Evolutionary conservation across 495 filamentous ascomycete species (phyloP).

Genomic region (Aspergillus bertholletiae): DNA sequence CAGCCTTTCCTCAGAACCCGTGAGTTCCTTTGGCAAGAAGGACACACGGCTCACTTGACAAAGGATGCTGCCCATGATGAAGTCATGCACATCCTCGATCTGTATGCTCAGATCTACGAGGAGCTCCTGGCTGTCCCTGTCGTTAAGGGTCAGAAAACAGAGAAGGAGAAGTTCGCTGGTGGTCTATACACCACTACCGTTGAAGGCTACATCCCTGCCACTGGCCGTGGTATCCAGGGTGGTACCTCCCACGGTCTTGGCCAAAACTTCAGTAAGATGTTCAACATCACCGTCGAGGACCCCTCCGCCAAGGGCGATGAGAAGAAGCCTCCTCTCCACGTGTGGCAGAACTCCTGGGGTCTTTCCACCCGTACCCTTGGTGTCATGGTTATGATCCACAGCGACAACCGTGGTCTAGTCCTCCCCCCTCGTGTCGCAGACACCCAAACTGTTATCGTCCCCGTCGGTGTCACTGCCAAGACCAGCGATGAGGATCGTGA

Average conservation of each 20-base stretch:
- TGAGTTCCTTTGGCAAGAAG: slow-evolving; percentile 98
- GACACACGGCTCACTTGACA: slow-evolving; percentile 91
- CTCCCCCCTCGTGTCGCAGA: slow-evolving; percentile 88
- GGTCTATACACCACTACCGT: slow-evolving; percentile 93
- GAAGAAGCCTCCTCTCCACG: slow-evolving; percentile 63
- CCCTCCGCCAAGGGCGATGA: slow-evolving; percentile 74
- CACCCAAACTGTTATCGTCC: slow-evolving; percentile 80
- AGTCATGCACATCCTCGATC: slow-evolving; percentile 89
- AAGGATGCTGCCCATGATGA: slow-evolving; percentile 73
- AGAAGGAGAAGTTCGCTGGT: slow-evolving; percentile 96
- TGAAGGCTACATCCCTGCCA: slow-evolving; percentile 85
- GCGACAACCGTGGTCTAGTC: slow-evolving; percentile 90
- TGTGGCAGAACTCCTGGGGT: slow-evolving; percentile 99
- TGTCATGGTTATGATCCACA: slow-evolving; percentile 97
- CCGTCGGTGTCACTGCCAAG: slow-evolving; percentile 90
- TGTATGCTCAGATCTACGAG: slow-evolving; percentile 85
- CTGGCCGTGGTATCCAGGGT: slow-evolving; percentile 94
- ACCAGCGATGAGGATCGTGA: slow-evolving; percentile 71
- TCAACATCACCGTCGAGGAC: slow-evolving; percentile 93
- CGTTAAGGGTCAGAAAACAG: slow-evolving; percentile 78
- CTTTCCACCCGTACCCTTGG: slow-evolving; percentile 92
- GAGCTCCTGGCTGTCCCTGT: slow-evolving; percentile 92
- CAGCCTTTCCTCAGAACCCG: slow-evolving; percentile 89
- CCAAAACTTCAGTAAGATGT: slow-evolving; percentile 98
- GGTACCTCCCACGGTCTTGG: slow-evolving; percentile 92